Conservation (phyloP, 2,329 filamentous ascomycete genomes). For the Pseudogymnoascus sp. region DNA sequence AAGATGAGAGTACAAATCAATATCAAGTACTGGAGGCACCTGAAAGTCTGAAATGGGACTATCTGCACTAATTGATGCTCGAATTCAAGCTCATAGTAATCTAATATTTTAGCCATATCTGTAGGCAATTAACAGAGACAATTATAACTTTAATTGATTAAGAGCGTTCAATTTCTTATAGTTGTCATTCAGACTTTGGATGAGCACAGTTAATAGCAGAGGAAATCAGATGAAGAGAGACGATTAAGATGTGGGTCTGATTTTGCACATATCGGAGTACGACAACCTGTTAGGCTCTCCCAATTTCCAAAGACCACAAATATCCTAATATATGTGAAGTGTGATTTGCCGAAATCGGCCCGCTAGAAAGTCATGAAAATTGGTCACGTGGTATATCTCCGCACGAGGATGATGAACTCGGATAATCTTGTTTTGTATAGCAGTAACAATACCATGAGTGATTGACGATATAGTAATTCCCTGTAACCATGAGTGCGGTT, state of each 20-base stretch:
- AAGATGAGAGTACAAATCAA: not conserved
- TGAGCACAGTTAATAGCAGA: not conserved
- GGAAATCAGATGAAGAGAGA: not conserved
- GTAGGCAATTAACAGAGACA: no score
- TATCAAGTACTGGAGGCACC: no score
- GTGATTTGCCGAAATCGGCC: not conserved
- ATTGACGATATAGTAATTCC: not conserved
- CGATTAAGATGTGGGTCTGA: not conserved
- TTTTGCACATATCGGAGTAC: not conserved
- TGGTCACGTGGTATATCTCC: not conserved
- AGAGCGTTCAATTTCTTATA: no score
- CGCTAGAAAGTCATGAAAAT: not conserved
- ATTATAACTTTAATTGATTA: no score
- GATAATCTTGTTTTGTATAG: slow-evolving; percentile 1
- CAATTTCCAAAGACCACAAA: not conserved
- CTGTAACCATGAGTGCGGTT: slow-evolving; percentile 4
- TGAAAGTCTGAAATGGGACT: no score
- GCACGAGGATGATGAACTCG: not conserved
- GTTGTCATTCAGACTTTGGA: no score
- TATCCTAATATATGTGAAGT: not conserved
- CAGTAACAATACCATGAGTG: not conserved
- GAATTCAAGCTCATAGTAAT: not conserved
- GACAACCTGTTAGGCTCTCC: not conserved
- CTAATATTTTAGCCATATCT: not conserved
- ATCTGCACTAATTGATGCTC: no score